Evolutionary conservation across 768 basidiomycete genomes (phyloP).

Genomic region (Boletus eberwhitei): DNA sequence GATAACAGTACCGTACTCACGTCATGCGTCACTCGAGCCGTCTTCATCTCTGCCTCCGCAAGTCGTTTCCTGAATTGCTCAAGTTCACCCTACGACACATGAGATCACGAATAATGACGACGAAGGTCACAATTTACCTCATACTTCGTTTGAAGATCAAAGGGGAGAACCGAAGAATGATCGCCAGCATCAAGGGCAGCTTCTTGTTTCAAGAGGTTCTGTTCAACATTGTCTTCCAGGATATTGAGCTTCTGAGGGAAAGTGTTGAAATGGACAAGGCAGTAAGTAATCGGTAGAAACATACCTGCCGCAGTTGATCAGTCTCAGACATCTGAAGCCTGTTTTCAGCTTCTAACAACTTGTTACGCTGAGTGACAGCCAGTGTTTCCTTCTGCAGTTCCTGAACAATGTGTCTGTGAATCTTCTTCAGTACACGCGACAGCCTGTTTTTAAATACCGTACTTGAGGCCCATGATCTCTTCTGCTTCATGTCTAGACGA

Average conservation of each 20-base stretch:
- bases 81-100: slow-evolving; percentile 47
- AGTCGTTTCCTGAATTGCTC: slow-evolving; percentile 70
- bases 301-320: slow-evolving; percentile 71
- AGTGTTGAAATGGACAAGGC: not conserved
- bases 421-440: not conserved
- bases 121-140: slow-evolving; percentile 43
- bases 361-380: slow-evolving; percentile 56
- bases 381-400: slow-evolving; percentile 83
- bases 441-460: slow-evolving; percentile 1
- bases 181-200: slow-evolving; percentile 31
- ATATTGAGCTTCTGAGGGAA: slow-evolving; percentile 61
- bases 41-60: slow-evolving; percentile 72
- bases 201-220: slow-evolving; percentile 52
- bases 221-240: slow-evolving; percentile 73
- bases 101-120: not conserved
- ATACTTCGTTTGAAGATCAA: slow-evolving; percentile 44
- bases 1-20: slow-evolving; percentile 37
- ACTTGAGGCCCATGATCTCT: slow-evolving; percentile 86
- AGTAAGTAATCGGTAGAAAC: not conserved
- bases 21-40: slow-evolving; percentile 63
- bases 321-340: slow-evolving; percentile 51
- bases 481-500: slow-evolving; percentile 52
- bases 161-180: slow-evolving; percentile 9
- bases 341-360: slow-evolving; percentile 77
- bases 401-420: slow-evolving; percentile 74